Evolutionary conservation across 1,284 basidiomycete genomes (phyloP).

Genomic region (Ganoderma multipileum): DNA sequence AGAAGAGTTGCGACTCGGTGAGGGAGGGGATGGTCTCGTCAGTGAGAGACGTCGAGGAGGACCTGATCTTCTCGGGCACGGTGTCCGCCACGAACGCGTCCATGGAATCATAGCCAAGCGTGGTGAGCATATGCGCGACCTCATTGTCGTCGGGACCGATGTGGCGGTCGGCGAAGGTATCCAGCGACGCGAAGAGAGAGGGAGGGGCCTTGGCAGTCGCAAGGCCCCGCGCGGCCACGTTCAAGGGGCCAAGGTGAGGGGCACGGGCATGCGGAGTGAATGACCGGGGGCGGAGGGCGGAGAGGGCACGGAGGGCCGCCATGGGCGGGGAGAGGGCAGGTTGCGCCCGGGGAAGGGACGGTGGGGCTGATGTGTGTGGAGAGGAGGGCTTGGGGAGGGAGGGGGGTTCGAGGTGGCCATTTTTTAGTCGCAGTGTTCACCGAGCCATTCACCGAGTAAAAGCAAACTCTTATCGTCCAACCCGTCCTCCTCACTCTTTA

Average conservation of each 20-base stretch:
- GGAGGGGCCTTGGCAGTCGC: slow-evolving; percentile 65
- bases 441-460: slow-evolving; percentile 76
- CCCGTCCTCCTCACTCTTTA: slow-evolving; percentile 31
- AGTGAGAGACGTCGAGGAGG: slow-evolving; percentile 66
- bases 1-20: slow-evolving; percentile 88
- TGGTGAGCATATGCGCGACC: slow-evolving; percentile 78
- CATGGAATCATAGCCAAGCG: slow-evolving; percentile 85
- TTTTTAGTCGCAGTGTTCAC: slow-evolving; percentile 47
- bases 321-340: slow-evolving; percentile 40
- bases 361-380: slow-evolving; percentile 30
- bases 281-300: slow-evolving; percentile 41
- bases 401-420: slow-evolving; percentile 35
- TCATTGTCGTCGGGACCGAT: slow-evolving; percentile 87
- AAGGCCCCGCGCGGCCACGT: slow-evolving; percentile 45
- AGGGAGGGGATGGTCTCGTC: slow-evolving; percentile 76
- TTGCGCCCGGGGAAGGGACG: slow-evolving; percentile 26
- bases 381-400: slow-evolving; percentile 27
- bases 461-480: slow-evolving; percentile 40
- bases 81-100: slow-evolving; percentile 86
- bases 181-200: slow-evolving; percentile 80
- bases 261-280: slow-evolving; percentile 23
- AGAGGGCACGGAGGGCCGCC: slow-evolving; percentile 55
- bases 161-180: slow-evolving; percentile 89
- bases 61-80: slow-evolving; percentile 82
- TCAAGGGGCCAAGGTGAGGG: slow-evolving; percentile 5